Evolutionary conservation across 768 basidiomycete genomes (phyloP).

Genomic region (Mycena crocata): DNA sequence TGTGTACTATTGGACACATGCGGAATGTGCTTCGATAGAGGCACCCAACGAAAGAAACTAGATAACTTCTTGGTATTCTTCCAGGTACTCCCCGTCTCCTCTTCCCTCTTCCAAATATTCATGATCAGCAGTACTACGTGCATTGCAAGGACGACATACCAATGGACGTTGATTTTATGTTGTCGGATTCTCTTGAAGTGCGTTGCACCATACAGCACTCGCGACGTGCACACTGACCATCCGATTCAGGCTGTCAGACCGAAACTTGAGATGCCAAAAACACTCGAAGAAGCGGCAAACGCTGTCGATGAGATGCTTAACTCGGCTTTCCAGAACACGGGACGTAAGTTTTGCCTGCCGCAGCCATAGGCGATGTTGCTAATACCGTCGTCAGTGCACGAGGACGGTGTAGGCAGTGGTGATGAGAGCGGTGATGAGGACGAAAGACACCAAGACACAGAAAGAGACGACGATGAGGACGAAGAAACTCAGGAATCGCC

Average conservation of each 20-base stretch:
- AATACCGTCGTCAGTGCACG: constrained; percentile 33
- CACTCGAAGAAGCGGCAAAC: constrained; percentile 84
- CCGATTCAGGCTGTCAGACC: constrained; percentile 82
- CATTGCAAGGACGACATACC: constrained; percentile 91
- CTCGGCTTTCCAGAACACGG: constrained; percentile 68
- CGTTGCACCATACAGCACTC: constrained; percentile 22
- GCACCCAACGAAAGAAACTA: constrained; percentile 90
- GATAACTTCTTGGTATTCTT: constrained; percentile 95
- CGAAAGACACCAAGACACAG: constrained; percentile 55
- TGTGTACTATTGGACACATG: constrained; percentile 95
- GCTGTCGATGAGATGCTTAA: constrained; percentile 94
- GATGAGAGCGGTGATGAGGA: constrained; percentile 78
- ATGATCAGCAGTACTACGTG: constrained; percentile 75
- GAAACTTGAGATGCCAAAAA: constrained; percentile 76
- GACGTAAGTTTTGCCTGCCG: constrained; percentile 52
- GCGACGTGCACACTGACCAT: constrained; percentile 6
- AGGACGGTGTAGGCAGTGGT: constrained; percentile 63
- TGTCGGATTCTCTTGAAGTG: constrained; percentile 94
- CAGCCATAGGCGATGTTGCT: constrained; percentile 14
- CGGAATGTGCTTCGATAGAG: constrained; percentile 97
- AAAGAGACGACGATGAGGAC: constrained; percentile 77
- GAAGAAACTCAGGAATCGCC: constrained; percentile 65
- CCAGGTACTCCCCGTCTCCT: constrained; percentile 66
- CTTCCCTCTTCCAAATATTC: constrained; percentile 10
- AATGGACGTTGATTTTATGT: constrained; percentile 99